Percentiles rank a stretch among this genome's conserved stretches.
Evolutionary conservation across 2,329 filamentous ascomycete genomes (phyloP).

Genomic region (Trichophyton mentagrophytes): DNA sequence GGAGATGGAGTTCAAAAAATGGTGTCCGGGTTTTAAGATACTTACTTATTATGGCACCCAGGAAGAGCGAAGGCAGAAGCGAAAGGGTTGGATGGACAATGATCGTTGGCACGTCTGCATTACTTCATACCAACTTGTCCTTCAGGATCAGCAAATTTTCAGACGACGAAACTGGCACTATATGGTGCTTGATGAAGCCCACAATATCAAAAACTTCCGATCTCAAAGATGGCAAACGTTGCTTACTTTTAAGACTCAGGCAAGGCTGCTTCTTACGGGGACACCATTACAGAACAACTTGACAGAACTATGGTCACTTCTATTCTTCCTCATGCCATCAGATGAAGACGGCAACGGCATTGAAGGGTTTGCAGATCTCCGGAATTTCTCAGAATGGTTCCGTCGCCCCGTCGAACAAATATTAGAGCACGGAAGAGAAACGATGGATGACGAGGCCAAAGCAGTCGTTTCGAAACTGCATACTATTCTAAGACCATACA

Average conservation of each 20-base stretch:
- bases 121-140: slow-evolving; percentile 90
- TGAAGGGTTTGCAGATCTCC: slow-evolving; percentile 84
- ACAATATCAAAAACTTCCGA: slow-evolving; percentile 99
- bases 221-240: slow-evolving; percentile 94
- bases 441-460: slow-evolving; percentile 87
- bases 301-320: slow-evolving; percentile 88
- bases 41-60: slow-evolving; percentile 91
- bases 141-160: slow-evolving; percentile 89
- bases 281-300: slow-evolving; percentile 95
- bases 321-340: slow-evolving; percentile 93
- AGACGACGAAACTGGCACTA: slow-evolving; percentile 92
- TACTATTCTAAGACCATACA: slow-evolving; percentile 81
- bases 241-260: slow-evolving; percentile 81
- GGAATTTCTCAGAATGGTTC: slow-evolving; percentile 94
- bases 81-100: slow-evolving; percentile 84
- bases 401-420: slow-evolving; percentile 92
- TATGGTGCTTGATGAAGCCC: slow-evolving; percentile 93
- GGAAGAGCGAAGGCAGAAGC: slow-evolving; percentile 82
- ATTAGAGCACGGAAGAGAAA: slow-evolving; percentile 81
- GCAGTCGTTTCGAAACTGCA: slow-evolving; percentile 88
- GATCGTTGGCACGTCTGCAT: slow-evolving; percentile 96
- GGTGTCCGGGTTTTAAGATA: slow-evolving; percentile 92
- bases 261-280: slow-evolving; percentile 76
- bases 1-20: slow-evolving; percentile 99
- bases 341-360: slow-evolving; percentile 60